Evolutionary conservation across 2,329 filamentous ascomycete genomes (phyloP).

Genomic region (Cylindrodendrum hubeiense): DNA sequence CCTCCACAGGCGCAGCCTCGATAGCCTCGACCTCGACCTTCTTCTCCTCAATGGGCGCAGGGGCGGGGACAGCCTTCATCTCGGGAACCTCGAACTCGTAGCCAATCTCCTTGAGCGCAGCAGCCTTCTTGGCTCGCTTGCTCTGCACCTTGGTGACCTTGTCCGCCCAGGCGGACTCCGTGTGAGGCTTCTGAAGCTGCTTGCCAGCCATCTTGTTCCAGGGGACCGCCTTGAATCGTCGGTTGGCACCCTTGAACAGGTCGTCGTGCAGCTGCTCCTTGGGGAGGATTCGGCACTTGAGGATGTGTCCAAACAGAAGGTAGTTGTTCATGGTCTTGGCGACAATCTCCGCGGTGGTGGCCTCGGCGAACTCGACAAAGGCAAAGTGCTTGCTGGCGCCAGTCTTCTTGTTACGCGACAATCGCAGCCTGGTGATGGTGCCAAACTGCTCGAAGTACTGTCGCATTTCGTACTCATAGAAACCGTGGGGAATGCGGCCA

Average conservation of each 20-base stretch:
- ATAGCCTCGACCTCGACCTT: slow-evolving; percentile 50
- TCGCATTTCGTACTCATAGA: slow-evolving; percentile 96
- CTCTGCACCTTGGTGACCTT: slow-evolving; percentile 80
- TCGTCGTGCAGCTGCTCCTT: slow-evolving; percentile 82
- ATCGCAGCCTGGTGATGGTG: slow-evolving; percentile 79
- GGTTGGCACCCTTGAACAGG: slow-evolving; percentile 91
- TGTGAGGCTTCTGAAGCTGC: slow-evolving; percentile 78
- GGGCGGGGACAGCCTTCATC: slow-evolving; percentile 69
- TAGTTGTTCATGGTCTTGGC: slow-evolving; percentile 98
- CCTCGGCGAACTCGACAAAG: slow-evolving; percentile 90
- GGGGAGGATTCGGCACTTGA: slow-evolving; percentile 87
- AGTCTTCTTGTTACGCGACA: slow-evolving; percentile 93
- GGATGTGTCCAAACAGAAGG: slow-evolving; percentile 91
- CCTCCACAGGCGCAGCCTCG: slow-evolving; percentile 53
- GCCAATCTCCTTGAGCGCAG: slow-evolving; percentile 82
- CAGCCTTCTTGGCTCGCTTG: slow-evolving; percentile 75
- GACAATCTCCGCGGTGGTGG: slow-evolving; percentile 85
- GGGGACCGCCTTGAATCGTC: slow-evolving; percentile 88
- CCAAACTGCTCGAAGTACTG: slow-evolving; percentile 96
- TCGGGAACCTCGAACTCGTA: slow-evolving; percentile 85
- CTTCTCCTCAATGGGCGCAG: slow-evolving; percentile 52
- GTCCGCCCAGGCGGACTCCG: slow-evolving; percentile 82
- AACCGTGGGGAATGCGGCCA: slow-evolving; percentile 90
- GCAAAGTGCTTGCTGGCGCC: slow-evolving; percentile 94
- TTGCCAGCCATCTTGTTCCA: slow-evolving; percentile 88